phyloP scores from a whole-genome alignment of 192 early-diverging fungal species.

The Coemansia sp. region DNA sequence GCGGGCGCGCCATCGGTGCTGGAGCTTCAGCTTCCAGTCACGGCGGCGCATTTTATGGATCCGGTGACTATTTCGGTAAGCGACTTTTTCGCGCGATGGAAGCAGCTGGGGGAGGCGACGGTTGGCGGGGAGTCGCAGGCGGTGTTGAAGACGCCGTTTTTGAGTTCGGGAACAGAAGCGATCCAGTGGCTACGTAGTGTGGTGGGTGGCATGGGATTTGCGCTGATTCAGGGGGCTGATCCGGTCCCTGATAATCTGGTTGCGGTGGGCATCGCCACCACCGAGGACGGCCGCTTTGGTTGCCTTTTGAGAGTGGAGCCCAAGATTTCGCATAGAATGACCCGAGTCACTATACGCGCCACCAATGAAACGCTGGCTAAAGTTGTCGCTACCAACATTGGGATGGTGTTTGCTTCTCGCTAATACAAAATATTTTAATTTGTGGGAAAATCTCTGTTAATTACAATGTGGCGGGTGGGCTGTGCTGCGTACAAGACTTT shows the following conservation, averaged over 20 bases:
- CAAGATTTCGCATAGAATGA: constrained; percentile 81
- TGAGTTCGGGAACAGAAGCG: constrained; percentile 18
- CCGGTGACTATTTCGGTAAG: constrained; percentile 68
- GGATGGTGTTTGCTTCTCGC: constrained; percentile 36
- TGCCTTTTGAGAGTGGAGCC: constrained; percentile 88
- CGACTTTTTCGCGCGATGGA: constrained; percentile 92
- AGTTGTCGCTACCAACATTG: constrained; percentile 32
- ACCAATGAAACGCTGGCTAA: constrained; percentile 79
- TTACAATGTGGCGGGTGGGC: too few relatives aligned
- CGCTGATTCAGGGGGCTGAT: constrained; percentile 78
- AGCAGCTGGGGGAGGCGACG: constrained; percentile 87
- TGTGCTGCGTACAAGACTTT: too few relatives aligned
- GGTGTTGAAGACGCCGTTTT: constrained; percentile 36
- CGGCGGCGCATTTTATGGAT: constrained; percentile 83
- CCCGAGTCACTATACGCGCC: constrained; percentile 82
- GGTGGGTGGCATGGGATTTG: constrained; percentile 69
- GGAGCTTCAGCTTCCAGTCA: constrained; percentile 75
- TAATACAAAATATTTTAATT: not conserved
- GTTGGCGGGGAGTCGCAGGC: constrained; percentile 67
- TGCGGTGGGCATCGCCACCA: constrained; percentile 81
- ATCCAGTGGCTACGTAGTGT: constrained; percentile 61
- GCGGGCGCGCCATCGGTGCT: constrained; percentile 55
- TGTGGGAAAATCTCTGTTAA: too few relatives aligned
- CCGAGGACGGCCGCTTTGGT: constrained; percentile 80
- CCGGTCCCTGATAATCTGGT: constrained; percentile 88